Conservation (phyloP, 169 alveolate species). For the Plasmodium coatneyi region DNA sequence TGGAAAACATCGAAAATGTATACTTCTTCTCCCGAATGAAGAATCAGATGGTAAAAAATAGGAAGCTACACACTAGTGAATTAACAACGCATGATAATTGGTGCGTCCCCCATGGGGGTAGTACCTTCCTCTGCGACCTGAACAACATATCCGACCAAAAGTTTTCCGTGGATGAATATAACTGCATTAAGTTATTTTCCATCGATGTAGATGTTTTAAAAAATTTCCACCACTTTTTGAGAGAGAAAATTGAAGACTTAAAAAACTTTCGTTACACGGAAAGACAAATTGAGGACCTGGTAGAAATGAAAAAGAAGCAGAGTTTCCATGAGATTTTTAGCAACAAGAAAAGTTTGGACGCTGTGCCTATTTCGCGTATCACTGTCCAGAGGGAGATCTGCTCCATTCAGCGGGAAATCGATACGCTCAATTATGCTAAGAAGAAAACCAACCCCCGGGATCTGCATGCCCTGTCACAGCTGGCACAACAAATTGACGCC, state of each 20-base stretch:
- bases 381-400: conserved; percentile 63
- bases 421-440: conserved; percentile 33
- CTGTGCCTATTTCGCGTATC: conserved; percentile 52
- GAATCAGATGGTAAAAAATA: conserved; percentile 44
- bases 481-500: conserved; percentile 15
- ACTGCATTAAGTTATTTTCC: conserved; percentile 57
- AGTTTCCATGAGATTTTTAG: conserved; percentile 49
- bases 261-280: conserved; percentile 69
- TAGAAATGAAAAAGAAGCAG: conserved; percentile 54
- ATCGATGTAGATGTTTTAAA: conserved; percentile 25
- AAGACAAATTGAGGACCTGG: conserved; percentile 50
- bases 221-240: conserved; percentile 34
- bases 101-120: background rate
- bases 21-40: conserved; percentile 29
- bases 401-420: conserved; percentile 60
- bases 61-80: conserved; percentile 9
- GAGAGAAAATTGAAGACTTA: conserved; percentile 70
- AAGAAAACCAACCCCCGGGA: conserved; percentile 16
- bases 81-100: background rate
- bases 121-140: conserved; percentile 38
- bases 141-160: conserved; percentile 54
- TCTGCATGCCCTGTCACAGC: background rate
- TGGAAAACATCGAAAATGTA: conserved; percentile 20
- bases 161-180: conserved; percentile 56
- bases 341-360: conserved; percentile 42